A percentile compares a stretch with the other conserved stretches of the same genome.
These are phyloP conservation scores for Astragalus glycyphyllos DNA, from an alignment of 306 rosid species.

Conservation along the genomic window DNA sequence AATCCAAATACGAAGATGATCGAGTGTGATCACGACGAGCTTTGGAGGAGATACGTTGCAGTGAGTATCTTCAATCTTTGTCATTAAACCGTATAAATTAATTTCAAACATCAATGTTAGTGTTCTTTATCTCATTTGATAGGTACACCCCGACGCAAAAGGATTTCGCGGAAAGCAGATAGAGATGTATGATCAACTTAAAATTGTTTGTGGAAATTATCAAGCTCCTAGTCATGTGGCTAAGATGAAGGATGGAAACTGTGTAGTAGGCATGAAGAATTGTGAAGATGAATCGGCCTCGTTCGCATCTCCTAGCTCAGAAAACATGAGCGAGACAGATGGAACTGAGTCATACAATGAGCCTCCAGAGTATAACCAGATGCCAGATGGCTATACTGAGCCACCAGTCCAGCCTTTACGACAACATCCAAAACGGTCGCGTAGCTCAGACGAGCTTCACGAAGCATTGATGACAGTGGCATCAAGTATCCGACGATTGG, in stretches of 20 bases:
- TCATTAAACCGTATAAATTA: slow-evolving; percentile 24
- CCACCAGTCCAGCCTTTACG: slow-evolving; percentile 62
- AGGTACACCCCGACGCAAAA: slow-evolving; percentile 81
- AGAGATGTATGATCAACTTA: slow-evolving; percentile 85
- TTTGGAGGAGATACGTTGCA: slow-evolving; percentile 74
- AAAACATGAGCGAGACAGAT: slow-evolving; percentile 65
- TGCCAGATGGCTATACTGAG: slow-evolving; percentile 64
- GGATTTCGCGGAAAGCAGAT: slow-evolving; percentile 69
- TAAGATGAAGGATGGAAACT: slow-evolving; percentile 61
- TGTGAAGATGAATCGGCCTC: slow-evolving; percentile 67
- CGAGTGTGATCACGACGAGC: slow-evolving; percentile 66
- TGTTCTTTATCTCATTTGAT: slow-evolving; percentile 42
- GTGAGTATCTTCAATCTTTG: slow-evolving; percentile 51
- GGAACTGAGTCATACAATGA: slow-evolving; percentile 73
- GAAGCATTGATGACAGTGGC: slow-evolving; percentile 76
- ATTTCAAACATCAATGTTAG: slow-evolving; percentile 27
- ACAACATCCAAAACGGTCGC: slow-evolving; percentile 64
- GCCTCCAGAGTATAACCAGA: slow-evolving; percentile 61
- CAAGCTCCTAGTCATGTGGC: slow-evolving; percentile 79
- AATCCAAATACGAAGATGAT: slow-evolving; percentile 67
- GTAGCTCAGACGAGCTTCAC: slow-evolving; percentile 66
- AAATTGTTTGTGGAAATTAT: slow-evolving; percentile 86
- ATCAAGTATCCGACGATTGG: slow-evolving; percentile 70
- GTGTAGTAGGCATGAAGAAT: slow-evolving; percentile 55
- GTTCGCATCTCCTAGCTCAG: slow-evolving; percentile 69